Conservation (phyloP, 2,329 filamentous ascomycete genomes). For the Ophiostoma quercus region DNA sequence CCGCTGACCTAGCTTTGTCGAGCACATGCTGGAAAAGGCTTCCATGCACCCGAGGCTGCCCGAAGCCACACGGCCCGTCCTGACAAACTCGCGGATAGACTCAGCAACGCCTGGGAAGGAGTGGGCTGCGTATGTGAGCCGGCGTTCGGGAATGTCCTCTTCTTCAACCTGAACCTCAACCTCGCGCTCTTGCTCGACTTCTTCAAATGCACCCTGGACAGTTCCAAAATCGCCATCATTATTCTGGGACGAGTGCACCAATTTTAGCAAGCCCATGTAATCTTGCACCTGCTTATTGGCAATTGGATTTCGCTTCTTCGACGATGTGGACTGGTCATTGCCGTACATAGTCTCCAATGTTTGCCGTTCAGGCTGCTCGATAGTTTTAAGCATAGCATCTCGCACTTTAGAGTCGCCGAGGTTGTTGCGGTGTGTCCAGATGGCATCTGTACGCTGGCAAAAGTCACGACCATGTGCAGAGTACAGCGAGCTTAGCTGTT, state of each 20-base stretch:
- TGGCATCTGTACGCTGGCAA: slow-evolving; percentile 50
- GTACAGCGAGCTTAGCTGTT: slow-evolving; percentile 55
- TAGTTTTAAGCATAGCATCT: slow-evolving; percentile 38
- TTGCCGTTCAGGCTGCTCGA: slow-evolving; percentile 52
- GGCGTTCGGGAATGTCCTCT: slow-evolving; percentile 36
- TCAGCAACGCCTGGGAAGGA: slow-evolving; percentile 20
- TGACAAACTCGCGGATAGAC: slow-evolving; percentile 19
- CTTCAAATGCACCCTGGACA: slow-evolving; percentile 45
- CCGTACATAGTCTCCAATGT: slow-evolving; percentile 55
- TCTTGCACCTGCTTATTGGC: not conserved
- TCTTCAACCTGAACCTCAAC: slow-evolving; percentile 54
- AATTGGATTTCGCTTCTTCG: not conserved
- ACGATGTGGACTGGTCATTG: not conserved
- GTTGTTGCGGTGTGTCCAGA: slow-evolving; percentile 40
- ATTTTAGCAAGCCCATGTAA: not conserved
- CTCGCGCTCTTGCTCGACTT: slow-evolving; percentile 56
- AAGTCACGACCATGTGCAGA: slow-evolving; percentile 57
- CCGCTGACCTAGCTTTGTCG: slow-evolving; percentile 16
- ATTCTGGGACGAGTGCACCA: not conserved
- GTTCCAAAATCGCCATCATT: not conserved
- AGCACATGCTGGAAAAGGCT: slow-evolving; percentile 17
- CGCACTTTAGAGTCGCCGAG: slow-evolving; percentile 36
- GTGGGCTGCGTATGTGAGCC: not conserved
- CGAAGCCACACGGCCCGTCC: slow-evolving; percentile 14
- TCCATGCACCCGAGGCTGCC: not conserved